These are phyloP conservation scores for Apiospora kogelbergensis DNA, from an alignment of 2,329 filamentous ascomycete genomes.

Conservation along the genomic window DNA sequence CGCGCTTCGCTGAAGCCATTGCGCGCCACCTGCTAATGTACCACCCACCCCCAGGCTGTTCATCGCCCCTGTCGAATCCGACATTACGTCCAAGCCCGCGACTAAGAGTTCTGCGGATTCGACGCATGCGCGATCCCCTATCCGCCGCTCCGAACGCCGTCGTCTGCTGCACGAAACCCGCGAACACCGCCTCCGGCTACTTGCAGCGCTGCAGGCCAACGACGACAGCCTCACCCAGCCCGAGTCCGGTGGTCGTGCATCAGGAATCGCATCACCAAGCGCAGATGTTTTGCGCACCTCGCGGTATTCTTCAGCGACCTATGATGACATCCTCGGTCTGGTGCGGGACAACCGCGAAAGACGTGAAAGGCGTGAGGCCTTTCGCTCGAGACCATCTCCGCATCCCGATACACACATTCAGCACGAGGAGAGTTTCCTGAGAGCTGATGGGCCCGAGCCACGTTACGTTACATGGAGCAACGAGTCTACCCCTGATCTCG, in stretches of 20 bases:
- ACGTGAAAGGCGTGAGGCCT: not conserved
- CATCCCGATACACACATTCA: not conserved
- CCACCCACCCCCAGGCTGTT: constrained; percentile 38
- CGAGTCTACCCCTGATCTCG: constrained; percentile 5
- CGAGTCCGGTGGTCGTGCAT: not conserved
- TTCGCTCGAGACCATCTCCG: not conserved
- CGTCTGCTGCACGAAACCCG: constrained; percentile 32
- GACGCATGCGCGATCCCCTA: constrained; percentile 37
- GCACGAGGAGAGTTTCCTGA: constrained; percentile 8
- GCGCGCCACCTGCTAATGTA: constrained; percentile 2
- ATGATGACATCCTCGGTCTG: constrained; percentile 1
- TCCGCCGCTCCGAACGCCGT: constrained; percentile 34
- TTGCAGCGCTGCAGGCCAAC: constrained; percentile 22
- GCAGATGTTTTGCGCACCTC: not conserved
- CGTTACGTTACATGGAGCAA: constrained; percentile 6
- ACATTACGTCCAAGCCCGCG: constrained; percentile 36
- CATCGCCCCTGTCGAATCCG: constrained; percentile 45
- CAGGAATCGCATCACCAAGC: not conserved
- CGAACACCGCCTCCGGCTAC: constrained; percentile 30
- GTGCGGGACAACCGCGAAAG: constrained; percentile 1
- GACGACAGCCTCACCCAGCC: constrained; percentile 9
- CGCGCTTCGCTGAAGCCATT: not conserved
- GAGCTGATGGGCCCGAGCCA: constrained; percentile 4
- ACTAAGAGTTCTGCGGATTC: constrained; percentile 27
- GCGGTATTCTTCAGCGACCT: not conserved